phyloP scores from a whole-genome alignment of 73 alveolate species.

The Paramecium octaurelia region DNA sequence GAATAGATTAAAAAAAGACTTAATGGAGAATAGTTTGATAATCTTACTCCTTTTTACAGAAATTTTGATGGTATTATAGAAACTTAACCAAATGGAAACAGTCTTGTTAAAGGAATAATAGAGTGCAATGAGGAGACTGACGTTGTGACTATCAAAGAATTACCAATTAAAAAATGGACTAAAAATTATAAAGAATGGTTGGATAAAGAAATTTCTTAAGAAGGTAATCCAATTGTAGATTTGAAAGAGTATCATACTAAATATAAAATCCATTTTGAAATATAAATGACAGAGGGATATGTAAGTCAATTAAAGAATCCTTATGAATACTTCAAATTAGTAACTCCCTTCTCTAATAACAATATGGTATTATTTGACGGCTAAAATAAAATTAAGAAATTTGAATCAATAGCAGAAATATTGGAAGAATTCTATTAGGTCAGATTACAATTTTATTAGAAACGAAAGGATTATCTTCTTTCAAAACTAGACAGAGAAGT shows the following conservation, averaged over 20 bases:
- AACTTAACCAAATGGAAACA: slow-evolving; percentile 65
- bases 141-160: slow-evolving; percentile 84
- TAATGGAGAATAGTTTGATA: slow-evolving; percentile 72
- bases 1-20: slow-evolving; percentile 80
- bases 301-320: slow-evolving; percentile 69
- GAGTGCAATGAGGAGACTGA: slow-evolving; percentile 80
- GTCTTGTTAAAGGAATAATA: slow-evolving; percentile 78
- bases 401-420: slow-evolving; percentile 82
- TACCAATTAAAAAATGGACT: slow-evolving; percentile 96
- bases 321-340: slow-evolving; percentile 85
- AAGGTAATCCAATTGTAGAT: slow-evolving; percentile 79
- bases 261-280: slow-evolving; percentile 90
- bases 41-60: slow-evolving; percentile 86
- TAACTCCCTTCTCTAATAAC: slow-evolving; percentile 70
- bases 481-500: slow-evolving; percentile 90
- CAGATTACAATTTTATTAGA: slow-evolving; percentile 82
- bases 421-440: slow-evolving; percentile 89
- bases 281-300: slow-evolving; percentile 66
- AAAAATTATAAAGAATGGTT: slow-evolving; percentile 89
- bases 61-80: slow-evolving; percentile 89
- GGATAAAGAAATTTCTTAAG: slow-evolving; percentile 70
- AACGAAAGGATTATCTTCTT: slow-evolving; percentile 93
- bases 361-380: slow-evolving; percentile 93
- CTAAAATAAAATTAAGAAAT: slow-evolving; percentile 82
- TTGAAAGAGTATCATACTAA: slow-evolving; percentile 91